Evolutionary conservation across 129 eudicot species (phyloP), one percentile per base, ranked within the genome.

Genomic region (Silybum marianum): DNA sequence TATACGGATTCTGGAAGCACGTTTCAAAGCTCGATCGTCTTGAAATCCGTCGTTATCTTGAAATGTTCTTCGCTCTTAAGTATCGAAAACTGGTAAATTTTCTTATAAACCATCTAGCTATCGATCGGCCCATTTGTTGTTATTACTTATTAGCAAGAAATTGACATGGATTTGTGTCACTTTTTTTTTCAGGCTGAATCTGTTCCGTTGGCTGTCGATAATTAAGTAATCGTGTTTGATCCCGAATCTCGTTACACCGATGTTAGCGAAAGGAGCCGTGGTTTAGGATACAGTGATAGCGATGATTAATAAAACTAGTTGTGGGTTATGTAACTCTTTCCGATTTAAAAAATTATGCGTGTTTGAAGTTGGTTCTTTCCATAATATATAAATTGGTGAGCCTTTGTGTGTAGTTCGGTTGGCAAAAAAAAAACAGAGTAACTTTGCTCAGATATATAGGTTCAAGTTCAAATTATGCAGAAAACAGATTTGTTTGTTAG

Each of bases 51-150:
- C 97, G 94, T 6, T 92, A 92, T 63, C 92, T 92, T 58, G 97
- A 92, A 74, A 92, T 92, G 97, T 92, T 92, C 62, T 88, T 86
- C 60, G 93, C 90, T 69, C 97, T 92, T 66, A 88, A 92, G 85
- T 88, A 39, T 32, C 91, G 91, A 30, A 82, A 86, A 71, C 13
- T 88, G 97, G 92, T 90, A 54, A 80, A 88, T 63, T 76, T 58
- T 9, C 19, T 65, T 40, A 12, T 30, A n/a, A 26, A 10, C 12
- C 62, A 7, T 13, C 10, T 1, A 12, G 11, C 8, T 11, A 7
- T 26, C 30, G 1, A 28, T 22, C 54, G 4, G 38, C 10, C 7
- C 36, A 38, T 74, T 73, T 74, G 14, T 39, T 39, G 46, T 4
- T 39, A 16, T 34, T 16, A 51, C 30, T 2, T 39, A 14, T 22